Evolutionary conservation across 1,284 basidiomycete species (phyloP).

Genomic region (Cystobasidium sp.): DNA sequence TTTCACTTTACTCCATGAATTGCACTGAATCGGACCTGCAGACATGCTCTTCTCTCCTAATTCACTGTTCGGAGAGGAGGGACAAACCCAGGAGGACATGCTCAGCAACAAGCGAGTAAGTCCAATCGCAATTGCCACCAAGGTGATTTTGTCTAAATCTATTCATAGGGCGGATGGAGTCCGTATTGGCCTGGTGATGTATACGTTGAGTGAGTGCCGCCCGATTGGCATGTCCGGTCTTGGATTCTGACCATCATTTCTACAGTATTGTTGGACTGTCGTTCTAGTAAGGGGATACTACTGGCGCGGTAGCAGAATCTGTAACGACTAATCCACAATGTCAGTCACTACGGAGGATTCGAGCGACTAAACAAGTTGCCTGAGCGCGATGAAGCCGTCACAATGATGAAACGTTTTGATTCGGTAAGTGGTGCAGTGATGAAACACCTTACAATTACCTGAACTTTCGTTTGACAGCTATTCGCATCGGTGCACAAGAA

Average conservation of each 20-base stretch:
- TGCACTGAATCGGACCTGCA: not conserved
- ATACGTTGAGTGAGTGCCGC: conserved; percentile 27
- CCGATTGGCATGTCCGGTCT: too few relatives aligned
- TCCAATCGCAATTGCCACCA: too few relatives aligned
- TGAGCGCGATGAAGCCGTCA: conserved; percentile 13
- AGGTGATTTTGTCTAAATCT: too few relatives aligned
- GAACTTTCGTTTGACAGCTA: too few relatives aligned
- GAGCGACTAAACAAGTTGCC: conserved; percentile 41
- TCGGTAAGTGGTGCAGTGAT: not conserved
- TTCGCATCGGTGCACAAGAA: too few relatives aligned
- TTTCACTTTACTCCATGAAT: not conserved
- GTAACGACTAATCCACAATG: too few relatives aligned
- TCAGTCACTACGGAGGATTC: conserved; percentile 31
- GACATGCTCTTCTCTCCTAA: conserved; percentile 45
- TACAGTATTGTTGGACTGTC: too few relatives aligned
- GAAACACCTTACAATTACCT: too few relatives aligned
- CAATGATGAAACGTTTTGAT: conserved; percentile 32
- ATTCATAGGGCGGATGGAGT: conserved; percentile 19
- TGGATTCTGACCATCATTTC: too few relatives aligned
- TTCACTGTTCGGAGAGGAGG: conserved; percentile 15
- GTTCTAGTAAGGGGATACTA: too few relatives aligned
- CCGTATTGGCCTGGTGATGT: conserved; percentile 44
- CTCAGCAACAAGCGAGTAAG: too few relatives aligned
- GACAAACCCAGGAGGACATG: not conserved
- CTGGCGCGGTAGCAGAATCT: too few relatives aligned